Base-by-base conservation (phyloP, 768 basidiomycete genomes). In the Suillus subalutaceus region DNA sequence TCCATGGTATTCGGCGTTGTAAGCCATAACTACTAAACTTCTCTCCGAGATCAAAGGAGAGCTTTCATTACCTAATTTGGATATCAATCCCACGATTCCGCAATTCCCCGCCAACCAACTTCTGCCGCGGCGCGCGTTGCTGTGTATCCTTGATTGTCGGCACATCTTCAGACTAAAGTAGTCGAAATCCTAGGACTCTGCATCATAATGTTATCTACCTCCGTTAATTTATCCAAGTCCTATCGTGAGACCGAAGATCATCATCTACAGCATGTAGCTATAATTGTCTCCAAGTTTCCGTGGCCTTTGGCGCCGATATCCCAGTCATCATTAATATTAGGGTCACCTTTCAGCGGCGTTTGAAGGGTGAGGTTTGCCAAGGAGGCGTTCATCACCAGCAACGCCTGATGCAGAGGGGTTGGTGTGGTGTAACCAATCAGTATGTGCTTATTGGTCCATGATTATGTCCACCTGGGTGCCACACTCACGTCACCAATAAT, bases 11-110 rank as follows among this genome's bases (percentile, higher is more conserved):
- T 73, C 72, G 72, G 72, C 58, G 38, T 40, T 12, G 50, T 26
- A 35, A 53, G 55, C 50, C 41, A 65, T 35, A 52, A 40, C 59
- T 15, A 48, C 52, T 52, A 16, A 32, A 32, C 53, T 68, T 66
- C 59, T 64, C 52, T 71, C 66, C 72, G 73, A 72, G 72, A 66
- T 64, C 67, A 70, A 66, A 70, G 74, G 72, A 74, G 55, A 4
- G 20, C 16, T 35, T 41, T 2, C 0, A 43, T n/a, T 44, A 2
- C 61, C 48, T 53, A 44, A 58, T 65, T 6, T 0, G 32, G n/a
- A 41, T 4, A 10, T 12, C 1, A 23, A 41, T 65, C 66, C 38
- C 66, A 67, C 66, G 66, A 15, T 13, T 58, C 57, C 57, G 57
- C 37, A 23, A 38, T 8, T 38, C 15, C 15, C 56, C 56, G 38